Conservation (phyloP, 768 basidiomycete genomes). For the Mycena leptocephala region DNA sequence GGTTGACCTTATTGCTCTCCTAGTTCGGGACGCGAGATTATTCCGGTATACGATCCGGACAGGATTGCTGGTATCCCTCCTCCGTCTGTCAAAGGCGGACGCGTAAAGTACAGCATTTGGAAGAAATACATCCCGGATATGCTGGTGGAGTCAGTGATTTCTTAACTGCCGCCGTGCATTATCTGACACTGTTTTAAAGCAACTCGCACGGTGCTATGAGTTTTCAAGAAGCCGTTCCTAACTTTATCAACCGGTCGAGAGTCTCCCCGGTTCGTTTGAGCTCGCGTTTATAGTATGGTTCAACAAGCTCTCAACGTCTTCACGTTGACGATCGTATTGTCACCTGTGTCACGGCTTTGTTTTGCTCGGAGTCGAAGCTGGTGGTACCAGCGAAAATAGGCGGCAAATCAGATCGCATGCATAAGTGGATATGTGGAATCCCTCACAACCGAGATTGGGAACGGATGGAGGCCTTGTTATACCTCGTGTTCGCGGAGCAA, state of each 20-base stretch:
- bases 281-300: not conserved
- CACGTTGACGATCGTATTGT: not conserved
- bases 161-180: not conserved
- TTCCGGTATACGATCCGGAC: not conserved
- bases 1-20: too few species aligned
- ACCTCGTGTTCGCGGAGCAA: not conserved
- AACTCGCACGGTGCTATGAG: not conserved
- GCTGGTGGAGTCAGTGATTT: not conserved
- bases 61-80: not conserved
- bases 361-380: not conserved
- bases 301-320: not conserved
- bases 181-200: not conserved
- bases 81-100: not conserved
- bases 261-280: not conserved
- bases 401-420: not conserved
- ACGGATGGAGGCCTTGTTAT: not conserved
- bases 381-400: not conserved
- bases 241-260: not conserved
- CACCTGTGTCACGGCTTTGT: not conserved
- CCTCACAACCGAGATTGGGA: slow-evolving; percentile 29
- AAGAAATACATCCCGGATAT: not conserved
- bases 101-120: not conserved
- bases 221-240: not conserved
- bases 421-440: not conserved
- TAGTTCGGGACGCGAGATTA: not conserved